Conservation (phyloP, 208 protist genomes). For the Strigomonas galati region DNA sequence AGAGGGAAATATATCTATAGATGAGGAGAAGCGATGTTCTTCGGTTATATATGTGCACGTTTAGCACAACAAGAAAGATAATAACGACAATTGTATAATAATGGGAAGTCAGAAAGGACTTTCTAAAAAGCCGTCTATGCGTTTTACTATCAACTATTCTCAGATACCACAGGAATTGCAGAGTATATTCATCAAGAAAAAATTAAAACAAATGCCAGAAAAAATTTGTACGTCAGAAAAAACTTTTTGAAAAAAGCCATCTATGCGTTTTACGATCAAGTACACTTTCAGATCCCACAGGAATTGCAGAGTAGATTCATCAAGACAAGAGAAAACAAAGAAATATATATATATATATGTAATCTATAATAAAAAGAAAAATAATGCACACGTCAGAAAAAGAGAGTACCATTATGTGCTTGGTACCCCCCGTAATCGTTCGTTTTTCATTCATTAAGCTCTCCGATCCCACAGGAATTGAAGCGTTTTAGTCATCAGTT, state of each 20-base stretch:
- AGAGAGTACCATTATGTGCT: conserved; percentile 3
- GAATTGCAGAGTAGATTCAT: not conserved
- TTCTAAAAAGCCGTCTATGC: conserved; percentile 3
- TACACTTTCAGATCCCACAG: conserved; percentile 1
- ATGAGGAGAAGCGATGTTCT: too few relatives aligned
- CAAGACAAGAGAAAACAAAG: not conserved
- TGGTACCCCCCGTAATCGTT: conserved; percentile 8
- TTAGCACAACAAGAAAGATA: too few relatives aligned
- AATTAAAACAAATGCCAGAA: too few relatives aligned
- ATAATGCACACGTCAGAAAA: conserved; percentile 14
- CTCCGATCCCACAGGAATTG: conserved; percentile 16
- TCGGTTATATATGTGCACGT: too few relatives aligned
- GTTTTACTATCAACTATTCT: conserved; percentile 11
- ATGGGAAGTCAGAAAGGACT: conserved; percentile 4
- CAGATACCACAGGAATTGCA: conserved; percentile 17
- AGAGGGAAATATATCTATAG: too few relatives aligned
- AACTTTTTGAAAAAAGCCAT: not conserved
- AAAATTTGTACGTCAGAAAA: conserved; percentile 5
- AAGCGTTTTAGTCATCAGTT: conserved; percentile 12
- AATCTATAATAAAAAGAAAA: conserved; percentile 11
- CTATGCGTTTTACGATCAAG: conserved; percentile 15
- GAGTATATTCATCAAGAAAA: not conserved
- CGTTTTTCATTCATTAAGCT: conserved; percentile 8
- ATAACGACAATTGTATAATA: too few relatives aligned
- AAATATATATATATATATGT: conserved; percentile 1